These are phyloP conservation scores for Euphrasia arctica DNA, from an alignment of 305 asterid genomes.

Conservation along the genomic window DNA sequence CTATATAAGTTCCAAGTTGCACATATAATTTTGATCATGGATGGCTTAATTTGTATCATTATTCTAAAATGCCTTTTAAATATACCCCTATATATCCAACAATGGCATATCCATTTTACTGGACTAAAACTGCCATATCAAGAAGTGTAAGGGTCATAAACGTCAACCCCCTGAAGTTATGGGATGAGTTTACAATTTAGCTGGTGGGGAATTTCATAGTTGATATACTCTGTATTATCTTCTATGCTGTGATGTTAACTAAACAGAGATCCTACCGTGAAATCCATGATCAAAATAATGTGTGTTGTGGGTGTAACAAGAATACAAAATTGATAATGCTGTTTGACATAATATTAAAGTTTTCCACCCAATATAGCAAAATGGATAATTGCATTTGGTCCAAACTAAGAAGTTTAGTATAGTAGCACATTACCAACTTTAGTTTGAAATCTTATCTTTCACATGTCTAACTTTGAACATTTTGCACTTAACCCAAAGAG, in stretches of 20 bases:
- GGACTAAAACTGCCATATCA: too few relatives aligned
- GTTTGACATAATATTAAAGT: background rate
- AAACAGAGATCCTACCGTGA: background rate
- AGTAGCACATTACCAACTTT: background rate
- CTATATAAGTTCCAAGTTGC: too few relatives aligned
- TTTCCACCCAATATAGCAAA: background rate
- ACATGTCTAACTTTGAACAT: background rate
- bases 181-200: background rate
- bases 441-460: background rate
- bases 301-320: slow-evolving; percentile 7
- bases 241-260: background rate
- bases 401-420: background rate
- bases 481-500: background rate
- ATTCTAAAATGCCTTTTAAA: too few relatives aligned
- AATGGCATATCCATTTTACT: too few relatives aligned
- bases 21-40: too few relatives aligned
- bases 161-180: background rate
- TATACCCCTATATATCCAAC: too few relatives aligned
- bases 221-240: too few relatives aligned
- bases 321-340: background rate
- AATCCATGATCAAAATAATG: background rate
- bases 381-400: background rate
- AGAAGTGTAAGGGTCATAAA: too few relatives aligned
- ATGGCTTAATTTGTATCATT: too few relatives aligned
- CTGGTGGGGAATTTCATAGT: background rate